Conservation (phyloP, 2,329 filamentous ascomycete species). For the Ophiostoma novo-ulmi region DNA sequence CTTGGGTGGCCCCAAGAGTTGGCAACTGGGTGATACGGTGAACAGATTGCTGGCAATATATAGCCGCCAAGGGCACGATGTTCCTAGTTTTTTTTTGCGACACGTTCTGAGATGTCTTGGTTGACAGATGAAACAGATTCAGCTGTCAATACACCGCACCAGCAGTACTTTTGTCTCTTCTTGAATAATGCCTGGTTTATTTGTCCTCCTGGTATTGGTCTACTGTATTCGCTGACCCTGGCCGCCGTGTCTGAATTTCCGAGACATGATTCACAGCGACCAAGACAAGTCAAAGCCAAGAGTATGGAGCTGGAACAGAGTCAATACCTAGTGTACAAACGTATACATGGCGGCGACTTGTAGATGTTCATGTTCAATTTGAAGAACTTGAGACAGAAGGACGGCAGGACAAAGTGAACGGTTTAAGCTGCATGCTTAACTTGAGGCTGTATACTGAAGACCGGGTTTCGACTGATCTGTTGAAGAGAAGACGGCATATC, state of each 20-base stretch:
- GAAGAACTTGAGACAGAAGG: too few species aligned
- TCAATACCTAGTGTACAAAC: neutral
- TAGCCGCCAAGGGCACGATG: neutral
- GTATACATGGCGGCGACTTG: neutral
- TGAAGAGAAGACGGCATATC: neutral
- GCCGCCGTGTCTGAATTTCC: neutral
- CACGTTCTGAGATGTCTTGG: neutral
- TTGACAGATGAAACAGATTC: neutral
- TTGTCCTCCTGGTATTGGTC: neutral
- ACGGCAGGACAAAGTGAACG: too few species aligned
- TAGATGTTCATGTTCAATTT: too few species aligned
- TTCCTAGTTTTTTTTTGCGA: neutral
- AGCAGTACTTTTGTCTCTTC: neutral
- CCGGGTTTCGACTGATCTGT: neutral
- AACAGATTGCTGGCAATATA: neutral
- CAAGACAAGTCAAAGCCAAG: neutral
- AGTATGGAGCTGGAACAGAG: neutral
- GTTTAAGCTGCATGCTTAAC: too few species aligned
- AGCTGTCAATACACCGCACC: neutral
- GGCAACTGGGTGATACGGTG: neutral
- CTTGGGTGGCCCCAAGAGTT: neutral
- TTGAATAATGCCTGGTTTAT: neutral
- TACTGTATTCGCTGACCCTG: neutral
- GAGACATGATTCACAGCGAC: neutral
- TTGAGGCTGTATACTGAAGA: too few species aligned